A percentile compares a stretch with the other conserved stretches of the same genome.
phyloP scores from a whole-genome alignment of 805 yeast species.

The Wickerhamiella cacticola region DNA sequence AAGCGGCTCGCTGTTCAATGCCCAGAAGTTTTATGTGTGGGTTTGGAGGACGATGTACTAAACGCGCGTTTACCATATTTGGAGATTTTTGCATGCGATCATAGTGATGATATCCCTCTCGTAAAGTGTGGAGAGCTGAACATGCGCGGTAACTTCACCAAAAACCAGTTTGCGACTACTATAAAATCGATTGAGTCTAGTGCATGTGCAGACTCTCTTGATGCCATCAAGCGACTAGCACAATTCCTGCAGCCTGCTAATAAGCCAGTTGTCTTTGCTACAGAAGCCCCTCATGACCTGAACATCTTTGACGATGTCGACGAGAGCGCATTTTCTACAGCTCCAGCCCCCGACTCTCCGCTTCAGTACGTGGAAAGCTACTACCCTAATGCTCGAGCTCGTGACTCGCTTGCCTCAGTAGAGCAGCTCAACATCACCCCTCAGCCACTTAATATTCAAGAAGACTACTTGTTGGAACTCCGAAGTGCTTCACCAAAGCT shows the following conservation, averaged over 20 bases:
- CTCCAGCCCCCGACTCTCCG: neutral
- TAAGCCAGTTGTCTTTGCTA: conserved; percentile 17
- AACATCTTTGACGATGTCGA: conserved; percentile 36
- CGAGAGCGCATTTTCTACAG: conserved; percentile 26
- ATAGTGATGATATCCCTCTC: neutral
- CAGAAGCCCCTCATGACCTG: conserved; percentile 29
- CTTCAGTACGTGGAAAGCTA: conserved; percentile 15
- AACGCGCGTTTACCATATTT: conserved; percentile 3
- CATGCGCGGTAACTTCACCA: conserved; percentile 7
- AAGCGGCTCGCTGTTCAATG: neutral
- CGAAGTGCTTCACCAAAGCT: conserved; percentile 16
- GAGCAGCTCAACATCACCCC: neutral
- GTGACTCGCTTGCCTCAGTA: neutral
- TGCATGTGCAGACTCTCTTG: conserved; percentile 72
- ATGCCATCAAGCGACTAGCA: conserved; percentile 52
- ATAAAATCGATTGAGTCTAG: conserved; percentile 18
- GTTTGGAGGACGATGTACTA: conserved; percentile 2
- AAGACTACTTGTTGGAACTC: conserved; percentile 14
- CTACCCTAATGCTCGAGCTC: conserved; percentile 7
- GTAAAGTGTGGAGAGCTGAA: neutral
- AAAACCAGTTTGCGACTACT: conserved; percentile 4
- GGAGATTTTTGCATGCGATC: neutral
- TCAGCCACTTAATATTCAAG: conserved; percentile 17
- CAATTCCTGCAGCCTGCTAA: conserved; percentile 65
- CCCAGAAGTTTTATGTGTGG: neutral